These are phyloP conservation scores for Dentipellis fragilis DNA, from an alignment of 768 basidiomycete species.

Conservation along the genomic window DNA sequence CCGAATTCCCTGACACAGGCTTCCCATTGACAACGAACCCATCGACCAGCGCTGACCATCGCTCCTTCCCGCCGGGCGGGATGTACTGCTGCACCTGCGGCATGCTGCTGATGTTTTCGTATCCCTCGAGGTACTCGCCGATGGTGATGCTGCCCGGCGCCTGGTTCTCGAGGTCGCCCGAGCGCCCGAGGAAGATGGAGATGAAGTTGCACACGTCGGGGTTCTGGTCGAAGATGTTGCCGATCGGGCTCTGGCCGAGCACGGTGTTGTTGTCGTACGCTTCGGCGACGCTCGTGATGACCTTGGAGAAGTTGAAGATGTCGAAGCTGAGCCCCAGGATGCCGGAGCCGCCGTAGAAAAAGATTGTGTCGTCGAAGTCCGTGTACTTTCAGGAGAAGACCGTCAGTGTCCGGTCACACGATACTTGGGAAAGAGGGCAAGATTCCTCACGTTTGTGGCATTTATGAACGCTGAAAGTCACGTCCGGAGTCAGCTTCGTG, in stretches of 20 bases:
- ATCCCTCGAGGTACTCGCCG: slow-evolving; percentile 18
- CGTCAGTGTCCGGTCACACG: too few species aligned
- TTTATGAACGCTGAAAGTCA: neutral
- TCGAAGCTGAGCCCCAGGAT: neutral
- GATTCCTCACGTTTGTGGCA: neutral
- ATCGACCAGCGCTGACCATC: neutral
- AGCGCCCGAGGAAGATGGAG: slow-evolving; percentile 21
- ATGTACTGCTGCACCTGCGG: slow-evolving; percentile 15
- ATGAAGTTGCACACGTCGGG: slow-evolving; percentile 21
- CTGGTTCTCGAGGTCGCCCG: slow-evolving; percentile 18
- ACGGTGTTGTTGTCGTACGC: slow-evolving; percentile 8
- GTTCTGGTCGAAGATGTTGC: slow-evolving; percentile 23
- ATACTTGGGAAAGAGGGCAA: too few species aligned
- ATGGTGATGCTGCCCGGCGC: slow-evolving; percentile 23
- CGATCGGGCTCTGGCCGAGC: slow-evolving; percentile 19
- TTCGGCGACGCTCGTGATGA: slow-evolving; percentile 7
- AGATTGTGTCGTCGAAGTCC: neutral
- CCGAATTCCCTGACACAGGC: neutral
- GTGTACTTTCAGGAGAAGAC: too few species aligned
- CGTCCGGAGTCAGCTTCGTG: neutral
- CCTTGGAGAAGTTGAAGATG: neutral
- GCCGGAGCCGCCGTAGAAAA: neutral
- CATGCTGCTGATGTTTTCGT: slow-evolving; percentile 18
- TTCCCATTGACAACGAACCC: neutral
- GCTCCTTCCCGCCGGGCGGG: neutral